A percentile compares a stretch with the other conserved stretches of the same genome.
phyloP scores from a whole-genome alignment of 1,284 basidiomycete genomes.

The Cryptococcus jaspeensis region DNA sequence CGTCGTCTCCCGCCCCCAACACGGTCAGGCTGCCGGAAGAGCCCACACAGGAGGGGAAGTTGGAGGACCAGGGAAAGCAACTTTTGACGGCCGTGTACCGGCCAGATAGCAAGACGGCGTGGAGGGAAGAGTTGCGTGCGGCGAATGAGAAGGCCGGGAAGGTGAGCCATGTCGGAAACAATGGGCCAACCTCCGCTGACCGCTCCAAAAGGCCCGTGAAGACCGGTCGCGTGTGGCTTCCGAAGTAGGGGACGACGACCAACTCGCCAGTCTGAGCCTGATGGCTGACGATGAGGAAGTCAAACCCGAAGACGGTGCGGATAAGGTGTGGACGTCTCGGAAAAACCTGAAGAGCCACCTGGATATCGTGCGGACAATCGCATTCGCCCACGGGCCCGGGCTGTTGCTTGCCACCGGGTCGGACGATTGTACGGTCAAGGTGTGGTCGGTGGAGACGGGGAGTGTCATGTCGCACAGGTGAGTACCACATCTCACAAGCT shows the following conservation, averaged over 20 bases:
- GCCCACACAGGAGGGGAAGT: neutral
- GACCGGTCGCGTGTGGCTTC: slow-evolving; percentile 10
- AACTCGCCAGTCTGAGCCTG: slow-evolving; percentile 35
- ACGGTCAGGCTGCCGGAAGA: slow-evolving; percentile 26
- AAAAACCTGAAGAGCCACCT: slow-evolving; percentile 82
- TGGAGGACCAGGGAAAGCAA: slow-evolving; percentile 53
- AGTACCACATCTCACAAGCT: slow-evolving; percentile 8
- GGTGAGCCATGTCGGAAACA: slow-evolving; percentile 16
- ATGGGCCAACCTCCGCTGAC: neutral
- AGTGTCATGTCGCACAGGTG: slow-evolving; percentile 35
- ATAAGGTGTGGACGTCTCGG: slow-evolving; percentile 77
- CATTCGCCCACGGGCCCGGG: slow-evolving; percentile 75
- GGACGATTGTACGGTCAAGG: slow-evolving; percentile 93
- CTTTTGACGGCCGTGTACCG: slow-evolving; percentile 77
- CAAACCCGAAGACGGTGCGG: slow-evolving; percentile 55
- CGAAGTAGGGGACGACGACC: slow-evolving; percentile 36
- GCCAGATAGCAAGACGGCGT: slow-evolving; percentile 75
- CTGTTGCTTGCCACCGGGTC: slow-evolving; percentile 83
- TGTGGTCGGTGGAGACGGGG: slow-evolving; percentile 61
- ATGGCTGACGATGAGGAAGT: slow-evolving; percentile 61
- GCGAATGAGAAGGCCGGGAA: slow-evolving; percentile 50
- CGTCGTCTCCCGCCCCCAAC: slow-evolving; percentile 36
- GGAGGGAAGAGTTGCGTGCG: slow-evolving; percentile 64
- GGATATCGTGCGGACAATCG: slow-evolving; percentile 84
- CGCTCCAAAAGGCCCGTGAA: slow-evolving; percentile 6